Evolutionary conservation across 495 filamentous ascomycete species (phyloP), one percentile per base, ranked within the genome.

Genomic region (Astrocystis sublimbata): DNA sequence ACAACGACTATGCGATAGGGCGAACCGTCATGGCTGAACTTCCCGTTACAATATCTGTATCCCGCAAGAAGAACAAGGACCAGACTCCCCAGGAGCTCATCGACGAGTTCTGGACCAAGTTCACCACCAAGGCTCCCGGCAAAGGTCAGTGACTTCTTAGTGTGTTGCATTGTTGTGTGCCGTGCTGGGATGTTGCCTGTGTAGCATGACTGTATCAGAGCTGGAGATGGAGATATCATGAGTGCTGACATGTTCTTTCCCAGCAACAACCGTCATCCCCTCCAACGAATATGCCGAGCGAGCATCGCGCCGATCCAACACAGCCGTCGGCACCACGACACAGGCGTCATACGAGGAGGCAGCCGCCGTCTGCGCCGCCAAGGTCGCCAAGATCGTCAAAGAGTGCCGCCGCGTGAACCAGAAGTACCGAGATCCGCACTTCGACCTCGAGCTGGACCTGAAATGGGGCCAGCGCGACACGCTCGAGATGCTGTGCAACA

Each of bases 391-490:
- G 67, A 96, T 97, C 68, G 85, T 89, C 8, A 86, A 81, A 63
- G 92, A 96, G 74, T 97, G 92, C 73, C 79, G 86, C 24, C 82
- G 90, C 8, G 79, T 94, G 60, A 97, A 97, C 72, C 88, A 92
- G 70, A 96, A 93, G 73, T 97, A 96, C 69, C 84, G 88, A 4
- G 93, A 97, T 74, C 85, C 88, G 26, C 87, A 93, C 73, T 96
- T 97, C 70, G 91, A 97, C 71, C 87, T 97, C 51, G 90, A 92
- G 66, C 79, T 83, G 56, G 92, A 96, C 69, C 77, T 93, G 55
- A 90, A 91, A 78, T 78, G 77, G 30, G 77, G 76, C 13, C 70
- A 66, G 19, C 78, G 82, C 59, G 77, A 89, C 73, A 89, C 82
- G 67, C 77, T 92, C 41, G 83, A 89, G 78, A 81, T 86, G 40